Base-by-base conservation (phyloP, 108 stramenopile genomes). In the Mayamaea pseudoterrestris region DNA sequence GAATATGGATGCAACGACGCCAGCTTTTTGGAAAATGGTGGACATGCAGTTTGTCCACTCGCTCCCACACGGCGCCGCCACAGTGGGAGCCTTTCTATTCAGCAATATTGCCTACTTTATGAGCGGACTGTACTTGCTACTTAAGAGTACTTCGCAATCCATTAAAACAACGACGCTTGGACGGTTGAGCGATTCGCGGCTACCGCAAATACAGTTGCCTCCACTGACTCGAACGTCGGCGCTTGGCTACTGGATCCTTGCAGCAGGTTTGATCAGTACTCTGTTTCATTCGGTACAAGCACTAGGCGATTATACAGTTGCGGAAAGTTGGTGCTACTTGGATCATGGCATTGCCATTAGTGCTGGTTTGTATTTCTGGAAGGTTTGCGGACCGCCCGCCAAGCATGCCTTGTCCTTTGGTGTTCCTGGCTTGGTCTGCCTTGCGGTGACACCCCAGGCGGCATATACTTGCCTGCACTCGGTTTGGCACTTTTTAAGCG, bases 331-430 rank as follows among this genome's bases (percentile, higher is more conserved):
- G 22, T 65, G 55, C 41, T 72, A 58, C 31, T 13, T 72, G 27
- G 71, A 72, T 58, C 71, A 72, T 40, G 71, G 50, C 6, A 50
- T 72, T 2, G 71, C 71, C 3, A 32, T 55, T 16, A 47, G 65
- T 18, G 58, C 71, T 0, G 30, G 21, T 17, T 55, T 40, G 14
- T 66, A 61, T 44, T 72, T 60, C 34, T 41, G 46, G 30, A 42
- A 62, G n/a, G 50, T 50, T 16, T 72, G 71, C 41, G 71, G 71
- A 1, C 26, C 21, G 5, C 71, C 71, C 11, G 47, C 48, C 37
- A 26, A 29, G 27, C 24, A 30, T 22, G 61, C 49, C 11, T 55
- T 16, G 24, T 13, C 44, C 0, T 29, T 72, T 18, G 65, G 71
- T 43, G 39, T 48, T 26, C n/a, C 60, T 0, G 64, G 54, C 25